These are phyloP conservation scores for Larix sibirica DNA, from an alignment of 83 land plant genomes.

Conservation along the genomic window DNA sequence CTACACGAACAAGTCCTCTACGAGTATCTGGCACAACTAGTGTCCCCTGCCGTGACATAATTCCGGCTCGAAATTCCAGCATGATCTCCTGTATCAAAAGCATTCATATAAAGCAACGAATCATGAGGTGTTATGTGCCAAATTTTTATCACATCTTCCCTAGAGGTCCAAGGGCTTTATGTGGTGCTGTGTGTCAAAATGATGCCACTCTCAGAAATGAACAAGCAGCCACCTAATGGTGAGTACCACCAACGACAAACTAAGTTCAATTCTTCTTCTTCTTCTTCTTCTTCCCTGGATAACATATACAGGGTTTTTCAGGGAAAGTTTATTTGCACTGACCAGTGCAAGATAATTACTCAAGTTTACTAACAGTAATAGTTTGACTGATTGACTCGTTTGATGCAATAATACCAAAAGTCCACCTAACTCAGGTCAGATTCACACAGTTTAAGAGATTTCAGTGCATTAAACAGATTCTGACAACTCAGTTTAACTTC, in stretches of 20 bases:
- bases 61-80: slow-evolving; percentile 95
- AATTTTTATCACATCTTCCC: not conserved
- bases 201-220: not conserved
- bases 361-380: not conserved
- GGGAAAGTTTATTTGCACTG: not conserved
- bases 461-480: not conserved
- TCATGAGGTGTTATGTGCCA: not conserved
- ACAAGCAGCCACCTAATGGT: no score
- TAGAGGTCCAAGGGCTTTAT: not conserved
- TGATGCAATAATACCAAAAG: not conserved
- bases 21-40: slow-evolving; percentile 81
- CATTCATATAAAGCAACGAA: not conserved
- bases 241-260: no score
- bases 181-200: not conserved
- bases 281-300: no score
- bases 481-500: not conserved
- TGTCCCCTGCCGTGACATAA: slow-evolving; percentile 71
- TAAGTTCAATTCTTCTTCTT: no score
- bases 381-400: not conserved
- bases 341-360: not conserved
- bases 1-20: slow-evolving; percentile 83
- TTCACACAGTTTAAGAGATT: not conserved
- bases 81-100: slow-evolving; percentile 59
- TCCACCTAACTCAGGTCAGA: not conserved
- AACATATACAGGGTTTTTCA: no score